phyloP scores from a whole-genome alignment of 768 basidiomycete species.

The Hygrophoropsis aurantiaca region DNA sequence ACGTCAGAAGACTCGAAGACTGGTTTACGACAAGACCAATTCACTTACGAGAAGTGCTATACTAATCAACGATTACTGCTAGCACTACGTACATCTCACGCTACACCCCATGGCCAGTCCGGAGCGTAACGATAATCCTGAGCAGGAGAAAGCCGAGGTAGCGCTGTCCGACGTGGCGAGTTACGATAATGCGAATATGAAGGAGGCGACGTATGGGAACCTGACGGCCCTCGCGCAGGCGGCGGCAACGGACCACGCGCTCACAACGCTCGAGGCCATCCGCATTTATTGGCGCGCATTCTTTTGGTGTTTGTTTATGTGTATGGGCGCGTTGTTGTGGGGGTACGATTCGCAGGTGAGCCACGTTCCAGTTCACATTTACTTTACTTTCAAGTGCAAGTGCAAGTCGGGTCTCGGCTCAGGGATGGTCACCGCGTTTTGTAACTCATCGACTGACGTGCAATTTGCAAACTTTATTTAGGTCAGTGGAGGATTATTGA shows the following conservation, averaged over 20 bases:
- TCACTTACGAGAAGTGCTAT: too few species aligned
- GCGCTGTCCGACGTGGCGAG: constrained; percentile 1
- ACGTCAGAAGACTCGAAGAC: too few species aligned
- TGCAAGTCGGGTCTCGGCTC: too few species aligned
- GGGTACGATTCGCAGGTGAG: constrained; percentile 24
- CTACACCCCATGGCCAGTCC: constrained; percentile 5
- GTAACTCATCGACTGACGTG: too few species aligned
- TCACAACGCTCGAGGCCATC: constrained; percentile 18
- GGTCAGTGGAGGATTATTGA: constrained; percentile 19
- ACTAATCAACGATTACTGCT: not conserved
- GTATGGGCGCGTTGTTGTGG: constrained; percentile 21
- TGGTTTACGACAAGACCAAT: too few species aligned
- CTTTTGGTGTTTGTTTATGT: constrained; percentile 24
- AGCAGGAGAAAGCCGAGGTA: constrained; percentile 9
- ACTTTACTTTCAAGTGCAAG: not conserved
- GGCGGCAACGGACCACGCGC: constrained; percentile 19
- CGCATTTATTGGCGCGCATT: constrained; percentile 23
- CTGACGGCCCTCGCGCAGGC: constrained; percentile 20
- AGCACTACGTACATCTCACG: not conserved
- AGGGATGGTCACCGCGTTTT: too few species aligned
- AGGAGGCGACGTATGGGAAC: constrained; percentile 5
- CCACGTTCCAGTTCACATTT: not conserved
- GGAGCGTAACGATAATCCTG: too few species aligned
- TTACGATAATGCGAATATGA: constrained; percentile 8
- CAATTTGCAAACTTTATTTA: constrained; percentile 1